phyloP scores from a whole-genome alignment of 2,329 filamentous ascomycete genomes.

The Podosphaera fusca region DNA sequence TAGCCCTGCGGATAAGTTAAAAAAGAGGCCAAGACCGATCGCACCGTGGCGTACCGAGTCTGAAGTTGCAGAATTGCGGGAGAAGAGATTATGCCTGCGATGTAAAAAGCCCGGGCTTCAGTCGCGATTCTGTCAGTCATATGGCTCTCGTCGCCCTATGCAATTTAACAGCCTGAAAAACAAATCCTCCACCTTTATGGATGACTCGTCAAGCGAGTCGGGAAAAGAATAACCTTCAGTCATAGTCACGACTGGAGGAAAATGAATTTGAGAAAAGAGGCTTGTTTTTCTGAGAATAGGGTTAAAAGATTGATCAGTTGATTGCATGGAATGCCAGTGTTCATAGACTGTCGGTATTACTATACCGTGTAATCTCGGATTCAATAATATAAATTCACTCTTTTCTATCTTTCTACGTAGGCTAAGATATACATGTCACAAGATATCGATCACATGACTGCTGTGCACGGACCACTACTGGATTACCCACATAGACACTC shows the following conservation, averaged over 20 bases:
- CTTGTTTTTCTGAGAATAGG: not conserved
- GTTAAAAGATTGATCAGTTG: not conserved
- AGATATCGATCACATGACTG: no score
- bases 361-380: no score
- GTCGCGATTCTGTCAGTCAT: not conserved
- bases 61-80: not conserved
- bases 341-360: no score
- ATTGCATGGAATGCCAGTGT: not conserved
- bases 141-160: not conserved
- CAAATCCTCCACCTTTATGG: no score
- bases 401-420: no score
- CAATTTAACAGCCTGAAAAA: not conserved
- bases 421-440: no score
- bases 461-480: no score
- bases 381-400: no score
- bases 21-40: not conserved
- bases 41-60: not conserved
- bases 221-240: not conserved
- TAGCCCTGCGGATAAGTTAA: not conserved
- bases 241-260: not conserved
- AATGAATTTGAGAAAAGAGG: not conserved
- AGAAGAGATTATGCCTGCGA: not conserved
- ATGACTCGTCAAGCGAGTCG: not conserved
- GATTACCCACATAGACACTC: no score
- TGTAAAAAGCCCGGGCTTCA: not conserved